Conservation (phyloP, 2,329 filamentous ascomycete genomes). For the Tolypocladium inflatum region DNA sequence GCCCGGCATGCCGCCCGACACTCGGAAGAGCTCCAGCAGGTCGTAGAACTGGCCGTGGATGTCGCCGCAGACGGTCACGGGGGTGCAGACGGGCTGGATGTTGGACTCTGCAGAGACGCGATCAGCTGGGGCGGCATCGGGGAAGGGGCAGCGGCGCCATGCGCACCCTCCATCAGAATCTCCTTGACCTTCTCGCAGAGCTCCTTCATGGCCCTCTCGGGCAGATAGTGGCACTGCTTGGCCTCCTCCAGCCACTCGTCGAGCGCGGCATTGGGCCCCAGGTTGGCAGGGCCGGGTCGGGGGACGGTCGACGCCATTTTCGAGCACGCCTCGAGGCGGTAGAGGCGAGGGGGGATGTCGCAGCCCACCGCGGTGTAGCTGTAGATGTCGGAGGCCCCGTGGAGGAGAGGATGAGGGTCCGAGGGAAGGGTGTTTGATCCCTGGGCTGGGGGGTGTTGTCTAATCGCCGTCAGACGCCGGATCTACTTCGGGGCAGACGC, state of each 20-base stretch:
- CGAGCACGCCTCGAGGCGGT: slow-evolving; percentile 14
- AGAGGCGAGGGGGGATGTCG: slow-evolving; percentile 9
- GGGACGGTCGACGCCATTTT: slow-evolving; percentile 50
- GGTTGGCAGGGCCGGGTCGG: slow-evolving; percentile 80
- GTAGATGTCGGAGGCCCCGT: slow-evolving; percentile 8
- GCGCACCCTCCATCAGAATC: slow-evolving; percentile 88
- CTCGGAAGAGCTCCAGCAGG: slow-evolving; percentile 89
- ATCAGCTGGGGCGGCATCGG: not conserved
- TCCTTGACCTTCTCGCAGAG: slow-evolving; percentile 98
- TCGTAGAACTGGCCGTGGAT: slow-evolving; percentile 99
- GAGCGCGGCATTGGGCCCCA: slow-evolving; percentile 73
- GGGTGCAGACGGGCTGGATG: slow-evolving; percentile 94
- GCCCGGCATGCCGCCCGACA: slow-evolving; percentile 93
- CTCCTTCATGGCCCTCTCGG: slow-evolving; percentile 95
- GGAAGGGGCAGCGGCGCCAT: not conserved
- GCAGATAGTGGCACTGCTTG: slow-evolving; percentile 94
- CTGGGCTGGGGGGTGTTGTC: not conserved
- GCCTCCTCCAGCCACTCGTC: slow-evolving; percentile 97
- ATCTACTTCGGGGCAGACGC: slow-evolving; percentile 7
- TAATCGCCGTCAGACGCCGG: slow-evolving; percentile 3
- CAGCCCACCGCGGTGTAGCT: slow-evolving; percentile 11
- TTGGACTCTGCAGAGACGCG: slow-evolving; percentile 65
- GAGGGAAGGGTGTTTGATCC: not conserved
- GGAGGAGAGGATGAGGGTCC: not conserved
- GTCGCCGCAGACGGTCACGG: slow-evolving; percentile 94